Conservation (phyloP, 2,329 filamentous ascomycete genomes). For the Dendrostoma leiphaemia region DNA sequence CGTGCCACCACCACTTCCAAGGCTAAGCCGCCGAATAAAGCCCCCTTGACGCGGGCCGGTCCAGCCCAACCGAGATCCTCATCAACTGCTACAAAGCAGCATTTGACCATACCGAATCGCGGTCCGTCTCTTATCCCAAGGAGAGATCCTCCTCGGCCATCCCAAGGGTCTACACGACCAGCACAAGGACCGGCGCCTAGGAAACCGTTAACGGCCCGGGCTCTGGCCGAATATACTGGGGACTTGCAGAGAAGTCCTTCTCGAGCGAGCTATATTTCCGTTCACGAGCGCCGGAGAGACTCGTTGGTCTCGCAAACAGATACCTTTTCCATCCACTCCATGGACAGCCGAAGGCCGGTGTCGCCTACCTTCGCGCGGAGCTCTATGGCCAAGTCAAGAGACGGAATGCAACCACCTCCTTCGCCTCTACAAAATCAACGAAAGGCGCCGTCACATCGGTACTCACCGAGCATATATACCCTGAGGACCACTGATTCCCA, state of each 20-base stretch:
- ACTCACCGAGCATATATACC: slow-evolving; percentile 59
- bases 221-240: slow-evolving; percentile 30
- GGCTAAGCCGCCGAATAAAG: not conserved
- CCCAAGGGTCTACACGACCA: slow-evolving; percentile 34
- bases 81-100: slow-evolving; percentile 22
- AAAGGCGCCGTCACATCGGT: slow-evolving; percentile 31
- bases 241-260: slow-evolving; percentile 39
- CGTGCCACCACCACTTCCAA: slow-evolving; percentile 19
- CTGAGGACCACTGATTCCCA: slow-evolving; percentile 55
- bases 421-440: slow-evolving; percentile 23
- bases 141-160: slow-evolving; percentile 33
- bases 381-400: slow-evolving; percentile 31
- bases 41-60: slow-evolving; percentile 2
- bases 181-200: slow-evolving; percentile 31
- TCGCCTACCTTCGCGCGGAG: slow-evolving; percentile 39
- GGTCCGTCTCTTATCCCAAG: slow-evolving; percentile 29
- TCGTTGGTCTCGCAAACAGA: slow-evolving; percentile 57
- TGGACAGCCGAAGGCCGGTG: slow-evolving; percentile 40
- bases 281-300: slow-evolving; percentile 49
- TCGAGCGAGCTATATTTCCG: slow-evolving; percentile 46
- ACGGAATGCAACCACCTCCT: slow-evolving; percentile 21
- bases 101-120: slow-evolving; percentile 29
- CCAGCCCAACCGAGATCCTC: slow-evolving; percentile 20
- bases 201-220: slow-evolving; percentile 38
- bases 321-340: slow-evolving; percentile 50